Evolutionary conservation across 73 alveolate genomes (phyloP).

Genomic region (Paramecium sexaurelia): DNA sequence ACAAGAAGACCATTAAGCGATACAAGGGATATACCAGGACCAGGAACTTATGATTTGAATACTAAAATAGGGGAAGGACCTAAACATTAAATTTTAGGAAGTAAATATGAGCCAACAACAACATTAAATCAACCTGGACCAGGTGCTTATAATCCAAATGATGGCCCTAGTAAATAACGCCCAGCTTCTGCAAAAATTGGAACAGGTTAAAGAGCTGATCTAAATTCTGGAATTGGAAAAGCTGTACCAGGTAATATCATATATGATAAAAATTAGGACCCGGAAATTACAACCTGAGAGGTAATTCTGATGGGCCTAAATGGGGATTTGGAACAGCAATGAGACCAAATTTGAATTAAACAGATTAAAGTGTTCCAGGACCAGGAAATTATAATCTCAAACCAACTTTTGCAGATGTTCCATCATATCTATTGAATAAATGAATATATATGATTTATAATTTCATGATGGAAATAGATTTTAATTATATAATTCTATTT

Average conservation of each 20-base stretch:
- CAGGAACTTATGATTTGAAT: slow-evolving; percentile 49
- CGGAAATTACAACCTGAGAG: slow-evolving; percentile 66
- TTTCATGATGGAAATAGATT: not conserved
- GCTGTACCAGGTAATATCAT: slow-evolving; percentile 30
- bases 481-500: not conserved
- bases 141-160: slow-evolving; percentile 55
- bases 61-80: slow-evolving; percentile 48
- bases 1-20: slow-evolving; percentile 55
- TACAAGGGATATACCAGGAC: slow-evolving; percentile 65
- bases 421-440: slow-evolving; percentile 38
- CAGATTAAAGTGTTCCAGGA: slow-evolving; percentile 62
- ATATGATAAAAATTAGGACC: not conserved
- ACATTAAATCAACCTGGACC: slow-evolving; percentile 31
- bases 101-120: slow-evolving; percentile 12
- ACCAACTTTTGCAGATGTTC: slow-evolving; percentile 62
- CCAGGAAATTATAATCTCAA: slow-evolving; percentile 50
- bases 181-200: slow-evolving; percentile 59
- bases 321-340: slow-evolving; percentile 69
- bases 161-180: not conserved
- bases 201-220: slow-evolving; percentile 19
- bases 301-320: slow-evolving; percentile 55
- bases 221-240: slow-evolving; percentile 5
- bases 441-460: not conserved
- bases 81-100: slow-evolving; percentile 18
- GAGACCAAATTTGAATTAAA: slow-evolving; percentile 53